Evolutionary conservation across 441 rosid genomes (phyloP).

Genomic region (Brassica balearica): DNA sequence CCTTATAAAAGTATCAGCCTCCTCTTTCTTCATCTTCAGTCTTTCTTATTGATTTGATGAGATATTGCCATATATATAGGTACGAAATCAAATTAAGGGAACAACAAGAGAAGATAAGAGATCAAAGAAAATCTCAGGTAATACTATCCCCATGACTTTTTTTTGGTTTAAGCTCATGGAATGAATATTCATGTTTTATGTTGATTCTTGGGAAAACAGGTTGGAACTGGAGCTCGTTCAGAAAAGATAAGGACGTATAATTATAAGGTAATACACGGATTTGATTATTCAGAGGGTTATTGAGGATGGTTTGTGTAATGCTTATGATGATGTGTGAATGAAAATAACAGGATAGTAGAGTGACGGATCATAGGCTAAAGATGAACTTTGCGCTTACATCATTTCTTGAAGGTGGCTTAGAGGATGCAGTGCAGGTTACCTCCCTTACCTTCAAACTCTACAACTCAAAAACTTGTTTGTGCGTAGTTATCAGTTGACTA

Average conservation of each 20-base stretch:
- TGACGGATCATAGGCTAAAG: constrained; percentile 94
- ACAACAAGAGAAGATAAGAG: constrained; percentile 83
- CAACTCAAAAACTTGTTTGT: neutral
- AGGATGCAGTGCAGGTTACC: constrained; percentile 81
- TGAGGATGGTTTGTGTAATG: constrained; percentile 10
- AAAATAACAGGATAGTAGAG: constrained; percentile 79
- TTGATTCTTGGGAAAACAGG: constrained; percentile 52
- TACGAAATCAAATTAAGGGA: constrained; percentile 92
- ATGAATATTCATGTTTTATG: constrained; percentile 18
- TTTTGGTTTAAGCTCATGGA: constrained; percentile 3
- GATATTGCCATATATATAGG: constrained; percentile 57
- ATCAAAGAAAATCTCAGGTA: constrained; percentile 75
- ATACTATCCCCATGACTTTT: neutral
- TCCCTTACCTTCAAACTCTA: constrained; percentile 14
- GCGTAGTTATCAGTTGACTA: no score
- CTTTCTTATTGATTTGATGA: constrained; percentile 31
- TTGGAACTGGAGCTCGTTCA: constrained; percentile 94
- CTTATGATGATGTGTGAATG: constrained; percentile 31
- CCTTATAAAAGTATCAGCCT: neutral
- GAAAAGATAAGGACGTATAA: constrained; percentile 95
- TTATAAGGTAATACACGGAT: constrained; percentile 64
- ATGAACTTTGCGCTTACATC: constrained; percentile 82
- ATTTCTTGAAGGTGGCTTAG: constrained; percentile 82
- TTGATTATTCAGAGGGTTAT: neutral
- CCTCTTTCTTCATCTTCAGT: constrained; percentile 15